Evolutionary conservation across 2,329 filamentous ascomycete species (phyloP).

Genomic region (Ophiostoma quercus): DNA sequence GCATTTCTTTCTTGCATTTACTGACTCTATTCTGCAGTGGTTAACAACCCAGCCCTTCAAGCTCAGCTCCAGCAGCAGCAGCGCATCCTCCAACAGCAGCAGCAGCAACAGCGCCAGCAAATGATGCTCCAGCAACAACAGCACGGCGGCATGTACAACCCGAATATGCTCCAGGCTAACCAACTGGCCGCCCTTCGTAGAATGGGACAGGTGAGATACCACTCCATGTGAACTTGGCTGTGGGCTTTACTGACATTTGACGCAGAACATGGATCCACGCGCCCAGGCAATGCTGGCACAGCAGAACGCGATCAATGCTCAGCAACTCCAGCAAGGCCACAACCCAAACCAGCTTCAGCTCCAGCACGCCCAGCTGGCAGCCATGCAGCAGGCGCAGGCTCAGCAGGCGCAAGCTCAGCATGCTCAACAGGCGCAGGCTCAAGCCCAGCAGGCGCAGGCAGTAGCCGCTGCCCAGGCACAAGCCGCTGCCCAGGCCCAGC

Average conservation of each 20-base stretch:
- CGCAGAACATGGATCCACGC: conserved; percentile 23
- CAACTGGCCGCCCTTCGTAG: conserved; percentile 37
- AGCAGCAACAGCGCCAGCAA: conserved; percentile 49
- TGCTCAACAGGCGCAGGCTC: conserved; percentile 41
- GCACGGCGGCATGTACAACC: conserved; percentile 46
- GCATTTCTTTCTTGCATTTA: too few species aligned
- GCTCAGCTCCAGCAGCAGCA: conserved; percentile 51
- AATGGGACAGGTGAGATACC: conserved; percentile 24
- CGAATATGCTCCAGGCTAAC: conserved; percentile 49
- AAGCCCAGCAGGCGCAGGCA: conserved; percentile 33
- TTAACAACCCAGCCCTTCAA: conserved; percentile 35
- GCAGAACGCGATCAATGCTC: conserved; percentile 45
- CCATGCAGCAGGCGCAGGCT: conserved; percentile 37
- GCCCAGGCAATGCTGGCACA: conserved; percentile 42
- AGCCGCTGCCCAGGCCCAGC: conserved; percentile 36
- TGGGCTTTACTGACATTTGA: background rate
- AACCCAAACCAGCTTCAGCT: conserved; percentile 33
- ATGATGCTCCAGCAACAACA: conserved; percentile 48
- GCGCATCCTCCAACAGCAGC: conserved; percentile 46
- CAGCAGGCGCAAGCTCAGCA: conserved; percentile 22
- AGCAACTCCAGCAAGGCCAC: conserved; percentile 36
- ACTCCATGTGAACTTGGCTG: background rate
- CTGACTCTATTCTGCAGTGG: conserved; percentile 15
- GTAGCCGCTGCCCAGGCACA: conserved; percentile 20
- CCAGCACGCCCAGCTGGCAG: conserved; percentile 30